These are phyloP conservation scores for Prunus padus DNA, from an alignment of 306 rosid genomes.

Conservation along the genomic window DNA sequence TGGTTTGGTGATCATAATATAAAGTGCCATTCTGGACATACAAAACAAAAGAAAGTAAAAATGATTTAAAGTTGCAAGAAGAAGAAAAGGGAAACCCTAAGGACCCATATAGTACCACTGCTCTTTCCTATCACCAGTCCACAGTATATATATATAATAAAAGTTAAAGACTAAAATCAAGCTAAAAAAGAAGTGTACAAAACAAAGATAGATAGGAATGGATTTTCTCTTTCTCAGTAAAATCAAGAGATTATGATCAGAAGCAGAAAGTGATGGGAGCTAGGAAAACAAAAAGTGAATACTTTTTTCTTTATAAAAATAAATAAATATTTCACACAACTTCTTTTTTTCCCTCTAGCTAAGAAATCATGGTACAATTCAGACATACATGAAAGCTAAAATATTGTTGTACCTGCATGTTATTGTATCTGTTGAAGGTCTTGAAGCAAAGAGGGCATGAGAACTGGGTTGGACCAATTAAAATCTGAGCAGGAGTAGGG, in stretches of 20 bases:
- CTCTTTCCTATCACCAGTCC: too few species aligned
- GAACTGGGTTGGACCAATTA: constrained; percentile 91
- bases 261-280: constrained; percentile 24
- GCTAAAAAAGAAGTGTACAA: constrained; percentile 33
- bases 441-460: constrained; percentile 96
- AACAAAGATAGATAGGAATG: constrained; percentile 27
- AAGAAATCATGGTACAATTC: background rate
- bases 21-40: constrained; percentile 20
- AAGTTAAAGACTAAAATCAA: constrained; percentile 48
- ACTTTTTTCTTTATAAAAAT: background rate
- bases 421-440: constrained; percentile 94
- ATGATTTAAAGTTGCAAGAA: constrained; percentile 24
- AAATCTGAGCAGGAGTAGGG: constrained; percentile 90
- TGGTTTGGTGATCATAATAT: background rate
- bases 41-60: constrained; percentile 12
- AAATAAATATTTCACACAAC: background rate
- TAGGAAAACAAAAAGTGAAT: background rate
- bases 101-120: constrained; percentile 18
- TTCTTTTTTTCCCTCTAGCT: background rate
- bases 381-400: constrained; percentile 1
- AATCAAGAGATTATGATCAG: constrained; percentile 41
- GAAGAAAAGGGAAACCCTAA: constrained; percentile 41
- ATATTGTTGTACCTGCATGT: constrained; percentile 67
- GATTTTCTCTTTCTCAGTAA: constrained; percentile 38
- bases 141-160: constrained; percentile 2